Base-by-base conservation (phyloP, 306 rosid species). In the Acmispon strigosus region DNA sequence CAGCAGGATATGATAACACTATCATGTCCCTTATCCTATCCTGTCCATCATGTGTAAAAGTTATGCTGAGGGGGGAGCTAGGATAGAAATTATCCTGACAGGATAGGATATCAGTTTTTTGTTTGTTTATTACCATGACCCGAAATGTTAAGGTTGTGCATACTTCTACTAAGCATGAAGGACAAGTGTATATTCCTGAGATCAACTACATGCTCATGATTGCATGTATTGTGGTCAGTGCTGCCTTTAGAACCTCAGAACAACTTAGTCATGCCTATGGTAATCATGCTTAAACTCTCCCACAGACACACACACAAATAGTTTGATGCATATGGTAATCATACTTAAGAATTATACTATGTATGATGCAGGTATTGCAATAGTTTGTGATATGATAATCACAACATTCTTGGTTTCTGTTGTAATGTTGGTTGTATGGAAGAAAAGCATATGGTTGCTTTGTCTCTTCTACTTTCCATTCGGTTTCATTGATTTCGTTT, bases 161-260 rank as follows among this genome's bases (percentile, higher is more conserved):
- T 34, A 91, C 97, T 47, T 91, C 96, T 6, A 34, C 51, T 0
- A 82, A 72, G 52, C 87, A 88, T 47, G 62, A 49, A 18, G 96
- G 97, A 2, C 97, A 91, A 12, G 96, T 88, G 4, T 91, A 86
- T 77, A 91, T 91, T 11, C 96, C 92, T 0, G 92, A 82, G 77
- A 4, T 90, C 65, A 90, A 90, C 56, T 87, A 82, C 71, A 41
- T 85, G 51, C 76, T 90, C 49, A 76, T 90, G 96, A 0, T 87
- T 54, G 84, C 82, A 0, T 85, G 96, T 61, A 80, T 89, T 14
- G 6, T 65, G 0, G 74, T 89, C 73, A 83, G 77, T 7, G 77
- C 52, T 2, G 77, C 82, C 70, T 89, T 89, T 62, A 57, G 27
- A 53, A 89, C 85, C 54, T 73, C 96, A 2, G 82, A 67, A 4